Conservation (phyloP, 257 asterid species). For the Primulina huaijiensis region DNA sequence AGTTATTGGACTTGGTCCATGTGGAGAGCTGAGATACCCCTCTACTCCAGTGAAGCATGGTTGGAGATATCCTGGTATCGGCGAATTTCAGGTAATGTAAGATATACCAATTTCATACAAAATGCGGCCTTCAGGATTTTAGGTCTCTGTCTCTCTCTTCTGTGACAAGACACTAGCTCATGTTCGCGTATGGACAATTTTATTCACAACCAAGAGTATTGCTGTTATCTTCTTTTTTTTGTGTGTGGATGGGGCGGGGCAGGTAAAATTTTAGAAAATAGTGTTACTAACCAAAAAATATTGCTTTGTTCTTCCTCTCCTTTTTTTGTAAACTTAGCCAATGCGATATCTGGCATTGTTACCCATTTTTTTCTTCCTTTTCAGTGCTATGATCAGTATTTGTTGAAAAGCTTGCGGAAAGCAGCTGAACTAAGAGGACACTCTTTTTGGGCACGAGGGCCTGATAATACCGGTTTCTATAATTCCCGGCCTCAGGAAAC, state of each 20-base stretch:
- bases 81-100: slow-evolving; percentile 79
- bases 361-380: slow-evolving; percentile 26
- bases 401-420: slow-evolving; percentile 65
- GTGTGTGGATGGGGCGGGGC: not conserved
- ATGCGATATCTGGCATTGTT: slow-evolving; percentile 1
- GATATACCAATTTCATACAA: slow-evolving; percentile 2
- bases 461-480: slow-evolving; percentile 58
- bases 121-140: not conserved
- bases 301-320: not conserved
- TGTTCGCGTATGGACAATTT: not conserved
- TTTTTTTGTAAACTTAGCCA: not conserved
- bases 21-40: slow-evolving; percentile 90
- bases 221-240: not conserved
- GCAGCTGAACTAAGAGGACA: slow-evolving; percentile 84
- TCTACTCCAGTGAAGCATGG: slow-evolving; percentile 82
- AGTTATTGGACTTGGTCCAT: slow-evolving; percentile 84
- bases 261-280: not conserved
- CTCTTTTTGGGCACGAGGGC: slow-evolving; percentile 76
- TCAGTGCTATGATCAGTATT: slow-evolving; percentile 82
- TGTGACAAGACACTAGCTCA: not conserved
- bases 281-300: not conserved
- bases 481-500: slow-evolving; percentile 64
- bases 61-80: slow-evolving; percentile 89
- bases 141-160: not conserved
- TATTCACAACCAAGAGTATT: not conserved